These are phyloP conservation scores for Suillus plorans DNA, from an alignment of 768 basidiomycete genomes.

Conservation along the genomic window DNA sequence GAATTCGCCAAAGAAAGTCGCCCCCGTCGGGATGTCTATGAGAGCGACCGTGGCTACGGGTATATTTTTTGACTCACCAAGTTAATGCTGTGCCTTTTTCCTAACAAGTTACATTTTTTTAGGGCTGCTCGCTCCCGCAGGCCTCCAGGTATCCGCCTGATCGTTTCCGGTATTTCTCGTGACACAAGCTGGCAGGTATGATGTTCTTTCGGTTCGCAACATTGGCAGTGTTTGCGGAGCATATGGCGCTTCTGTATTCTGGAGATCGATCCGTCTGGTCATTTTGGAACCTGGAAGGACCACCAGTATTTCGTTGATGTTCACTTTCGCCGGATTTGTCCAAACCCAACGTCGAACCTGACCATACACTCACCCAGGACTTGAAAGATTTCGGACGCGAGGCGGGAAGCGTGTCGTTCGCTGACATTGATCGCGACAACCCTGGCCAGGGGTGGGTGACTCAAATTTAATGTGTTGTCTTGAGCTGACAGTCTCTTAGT, in stretches of 20 bases:
- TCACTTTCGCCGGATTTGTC: conserved; percentile 10
- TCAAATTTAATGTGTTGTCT: conserved; percentile 3
- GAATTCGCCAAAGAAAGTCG: conserved; percentile 95
- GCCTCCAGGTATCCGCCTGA: conserved; percentile 79
- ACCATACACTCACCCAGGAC: conserved; percentile 62
- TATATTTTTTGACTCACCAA: conserved; percentile 27
- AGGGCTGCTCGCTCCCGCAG: conserved; percentile 66
- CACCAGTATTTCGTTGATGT: conserved; percentile 4
- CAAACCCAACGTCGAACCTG: conserved; percentile 10
- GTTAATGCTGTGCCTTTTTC: conserved; percentile 11
- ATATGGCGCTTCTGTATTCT: background rate
- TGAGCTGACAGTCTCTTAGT: conserved; percentile 38
- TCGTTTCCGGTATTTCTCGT: conserved; percentile 86
- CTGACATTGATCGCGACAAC: conserved; percentile 88
- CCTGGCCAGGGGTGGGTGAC: conserved; percentile 80
- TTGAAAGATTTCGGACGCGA: conserved; percentile 97
- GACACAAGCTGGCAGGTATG: conserved; percentile 99
- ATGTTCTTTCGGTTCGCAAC: conserved; percentile 30
- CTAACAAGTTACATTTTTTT: conserved; percentile 15
- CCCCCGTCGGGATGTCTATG: conserved; percentile 76
- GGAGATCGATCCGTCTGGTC: conserved; percentile 2
- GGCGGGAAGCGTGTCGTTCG: conserved; percentile 89
- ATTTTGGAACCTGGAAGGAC: background rate
- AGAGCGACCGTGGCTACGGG: conserved; percentile 56
- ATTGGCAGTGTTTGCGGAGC: conserved; percentile 5